Percentiles rank a stretch among this genome's conserved stretches.
phyloP scores from a whole-genome alignment of 2,329 filamentous ascomycete species.

The Epichloe baconii region DNA sequence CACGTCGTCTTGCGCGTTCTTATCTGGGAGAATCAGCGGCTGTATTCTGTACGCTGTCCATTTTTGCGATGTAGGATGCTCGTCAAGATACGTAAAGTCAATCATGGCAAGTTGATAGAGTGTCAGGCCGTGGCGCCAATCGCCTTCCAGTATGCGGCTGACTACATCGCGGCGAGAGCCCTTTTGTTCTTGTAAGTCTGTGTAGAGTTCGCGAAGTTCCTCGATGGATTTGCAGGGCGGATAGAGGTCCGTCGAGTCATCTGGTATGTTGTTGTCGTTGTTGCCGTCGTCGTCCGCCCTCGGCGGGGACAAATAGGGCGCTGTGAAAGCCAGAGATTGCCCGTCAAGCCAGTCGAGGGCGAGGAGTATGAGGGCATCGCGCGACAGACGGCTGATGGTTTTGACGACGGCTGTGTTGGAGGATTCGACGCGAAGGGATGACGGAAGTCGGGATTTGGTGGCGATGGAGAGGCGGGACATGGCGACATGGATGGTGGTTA shows the following conservation, averaged over 20 bases:
- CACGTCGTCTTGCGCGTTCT: slow-evolving; percentile 24
- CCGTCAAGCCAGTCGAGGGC: slow-evolving; percentile 67
- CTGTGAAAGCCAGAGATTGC: slow-evolving; percentile 43
- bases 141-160: slow-evolving; percentile 51
- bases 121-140: slow-evolving; percentile 52
- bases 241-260: slow-evolving; percentile 54
- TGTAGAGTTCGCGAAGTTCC: slow-evolving; percentile 54
- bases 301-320: slow-evolving; percentile 18
- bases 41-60: slow-evolving; percentile 51
- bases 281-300: slow-evolving; percentile 25
- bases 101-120: slow-evolving; percentile 56
- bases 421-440: slow-evolving; percentile 54
- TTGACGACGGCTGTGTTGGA: slow-evolving; percentile 52
- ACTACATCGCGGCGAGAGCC: slow-evolving; percentile 51
- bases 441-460: slow-evolving; percentile 58
- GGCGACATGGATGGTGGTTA: not conserved
- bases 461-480: slow-evolving; percentile 53
- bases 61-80: slow-evolving; percentile 49
- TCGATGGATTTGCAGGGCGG: slow-evolving; percentile 51
- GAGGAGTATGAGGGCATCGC: slow-evolving; percentile 57
- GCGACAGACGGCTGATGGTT: slow-evolving; percentile 55
- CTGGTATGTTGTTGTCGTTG: slow-evolving; percentile 24
- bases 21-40: slow-evolving; percentile 30
- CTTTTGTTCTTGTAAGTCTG: slow-evolving; percentile 43
- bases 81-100: slow-evolving; percentile 53